phyloP scores from a whole-genome alignment of 2,329 filamentous ascomycete species.

The Emergomyces pasteurianus region DNA sequence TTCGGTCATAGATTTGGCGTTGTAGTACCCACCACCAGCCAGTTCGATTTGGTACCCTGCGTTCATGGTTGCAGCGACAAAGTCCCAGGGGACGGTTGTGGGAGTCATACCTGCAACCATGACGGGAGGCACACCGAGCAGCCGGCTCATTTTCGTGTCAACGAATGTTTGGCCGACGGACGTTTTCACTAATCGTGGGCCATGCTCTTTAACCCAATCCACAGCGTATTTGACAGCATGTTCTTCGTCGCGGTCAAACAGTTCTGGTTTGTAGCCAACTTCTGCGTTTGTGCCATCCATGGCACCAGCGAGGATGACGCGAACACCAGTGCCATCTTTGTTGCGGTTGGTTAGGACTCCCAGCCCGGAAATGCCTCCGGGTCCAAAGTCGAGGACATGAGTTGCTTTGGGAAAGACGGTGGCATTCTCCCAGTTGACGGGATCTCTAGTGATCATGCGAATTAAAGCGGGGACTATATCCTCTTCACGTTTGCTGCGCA shows the following conservation, averaged over 20 bases:
- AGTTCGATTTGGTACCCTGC: constrained; percentile 91
- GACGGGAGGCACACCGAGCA: constrained; percentile 73
- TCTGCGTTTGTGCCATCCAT: constrained; percentile 82
- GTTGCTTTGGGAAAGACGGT: constrained; percentile 84
- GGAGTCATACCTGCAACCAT: constrained; percentile 95
- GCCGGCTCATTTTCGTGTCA: constrained; percentile 88
- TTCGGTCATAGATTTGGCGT: constrained; percentile 67
- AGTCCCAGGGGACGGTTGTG: constrained; percentile 78
- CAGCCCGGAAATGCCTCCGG: constrained; percentile 90
- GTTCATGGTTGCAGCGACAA: constrained; percentile 85
- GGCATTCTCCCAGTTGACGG: constrained; percentile 92
- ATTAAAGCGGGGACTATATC: constrained; percentile 79
- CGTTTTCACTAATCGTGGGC: constrained; percentile 82
- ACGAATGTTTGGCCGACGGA: constrained; percentile 82
- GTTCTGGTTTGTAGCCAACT: constrained; percentile 93
- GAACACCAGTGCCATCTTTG: constrained; percentile 96
- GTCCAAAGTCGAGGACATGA: constrained; percentile 92
- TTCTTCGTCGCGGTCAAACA: constrained; percentile 93
- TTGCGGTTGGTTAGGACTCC: constrained; percentile 95
- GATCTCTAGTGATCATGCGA: constrained; percentile 85
- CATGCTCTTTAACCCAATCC: constrained; percentile 96
- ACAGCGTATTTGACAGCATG: constrained; percentile 89
- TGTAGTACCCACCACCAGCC: constrained; percentile 81
- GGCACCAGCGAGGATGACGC: constrained; percentile 88
- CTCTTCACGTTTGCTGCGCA: constrained; percentile 54